Evolutionary conservation across 192 early-diverging fungal genomes (phyloP).

Genomic region (Umbelopsis vinacea): DNA sequence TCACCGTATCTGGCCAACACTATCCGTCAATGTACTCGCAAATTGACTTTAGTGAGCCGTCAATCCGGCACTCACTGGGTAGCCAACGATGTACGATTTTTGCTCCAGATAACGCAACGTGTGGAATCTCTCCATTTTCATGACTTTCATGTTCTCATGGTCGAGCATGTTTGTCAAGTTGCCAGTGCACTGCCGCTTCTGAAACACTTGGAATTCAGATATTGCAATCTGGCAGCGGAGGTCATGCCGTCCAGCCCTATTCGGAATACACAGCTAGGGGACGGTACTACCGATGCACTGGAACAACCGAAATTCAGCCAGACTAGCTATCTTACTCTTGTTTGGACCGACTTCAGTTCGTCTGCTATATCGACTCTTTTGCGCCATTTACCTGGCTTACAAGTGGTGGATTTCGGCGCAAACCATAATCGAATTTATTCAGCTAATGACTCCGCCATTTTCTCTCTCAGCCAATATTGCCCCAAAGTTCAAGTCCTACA

Average conservation of each 20-base stretch:
- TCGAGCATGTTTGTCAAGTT: slow-evolving; percentile 21
- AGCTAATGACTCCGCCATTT: slow-evolving; percentile 30
- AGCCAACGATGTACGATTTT: slow-evolving; percentile 17
- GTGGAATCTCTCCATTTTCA: slow-evolving; percentile 8
- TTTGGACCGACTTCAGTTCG: slow-evolving; percentile 34
- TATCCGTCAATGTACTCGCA: neutral
- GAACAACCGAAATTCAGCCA: neutral
- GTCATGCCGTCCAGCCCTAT: neutral
- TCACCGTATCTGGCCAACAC: slow-evolving; percentile 13
- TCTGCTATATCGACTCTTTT: slow-evolving; percentile 17
- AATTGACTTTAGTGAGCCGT: slow-evolving; percentile 24
- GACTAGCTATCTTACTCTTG: slow-evolving; percentile 18
- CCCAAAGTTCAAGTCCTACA: slow-evolving; percentile 8
- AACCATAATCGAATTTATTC: slow-evolving; percentile 33
- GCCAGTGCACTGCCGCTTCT: slow-evolving; percentile 13
- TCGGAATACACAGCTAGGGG: slow-evolving; percentile 8
- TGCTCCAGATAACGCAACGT: neutral
- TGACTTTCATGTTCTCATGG: slow-evolving; percentile 24
- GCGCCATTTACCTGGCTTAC: slow-evolving; percentile 12
- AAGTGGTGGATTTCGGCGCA: slow-evolving; percentile 8
- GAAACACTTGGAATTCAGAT: slow-evolving; percentile 23
- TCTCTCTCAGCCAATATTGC: slow-evolving; percentile 19
- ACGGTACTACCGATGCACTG: neutral
- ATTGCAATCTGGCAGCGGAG: slow-evolving; percentile 28
- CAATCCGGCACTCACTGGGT: slow-evolving; percentile 28